Base-by-base conservation (phyloP, 163 green algal genomes). In the Chlorella variabilis region DNA sequence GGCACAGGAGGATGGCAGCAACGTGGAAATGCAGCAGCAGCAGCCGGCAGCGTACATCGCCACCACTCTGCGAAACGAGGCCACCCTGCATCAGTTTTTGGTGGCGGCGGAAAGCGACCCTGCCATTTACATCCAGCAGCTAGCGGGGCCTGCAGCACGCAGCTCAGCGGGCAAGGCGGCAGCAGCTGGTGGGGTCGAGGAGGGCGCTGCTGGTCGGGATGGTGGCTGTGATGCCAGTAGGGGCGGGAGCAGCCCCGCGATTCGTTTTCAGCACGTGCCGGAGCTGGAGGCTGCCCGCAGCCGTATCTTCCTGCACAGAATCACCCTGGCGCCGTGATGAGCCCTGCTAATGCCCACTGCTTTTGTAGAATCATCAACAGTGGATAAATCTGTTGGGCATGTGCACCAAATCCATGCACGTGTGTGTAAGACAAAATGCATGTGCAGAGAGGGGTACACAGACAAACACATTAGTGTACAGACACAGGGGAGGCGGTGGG, bases 11-110 rank as follows among this genome's bases (percentile, higher is more conserved):
- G 31, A 27, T 54, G 58, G 25, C 27, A 41, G 51, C n/a, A n/a
- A n/a, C 11, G 45, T 54, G 36, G 6, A 63, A 29, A n/a, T 4
- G 71, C 29, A n/a, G 59, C 59, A 51, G 39, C 67, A 62, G 51
- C 68, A 34, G 42, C 71, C 62, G 7, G 54, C 34, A 0, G 84
- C 45, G 4, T 70, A 80, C 41, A 31, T 88, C 13, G 84, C 65
- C 25, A 88, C 84, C 31, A 83, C 39, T 0, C 38, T 61, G 31
- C 54, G 84, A 0, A 88, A 84, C 39, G 75, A 81, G 31, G 63
- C 73, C 33, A 88, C 78, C 25, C 77, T 85, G 76, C 71, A 74
- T 27, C 48, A 31, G 27, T 86, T 86, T 25, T 34, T 86, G 59
- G 63, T 9, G 6, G 71, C 61, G 3, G 59, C 68, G 7, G 13